phyloP scores from a whole-genome alignment of 768 basidiomycete genomes.

The Rossbeevera mucosa region DNA sequence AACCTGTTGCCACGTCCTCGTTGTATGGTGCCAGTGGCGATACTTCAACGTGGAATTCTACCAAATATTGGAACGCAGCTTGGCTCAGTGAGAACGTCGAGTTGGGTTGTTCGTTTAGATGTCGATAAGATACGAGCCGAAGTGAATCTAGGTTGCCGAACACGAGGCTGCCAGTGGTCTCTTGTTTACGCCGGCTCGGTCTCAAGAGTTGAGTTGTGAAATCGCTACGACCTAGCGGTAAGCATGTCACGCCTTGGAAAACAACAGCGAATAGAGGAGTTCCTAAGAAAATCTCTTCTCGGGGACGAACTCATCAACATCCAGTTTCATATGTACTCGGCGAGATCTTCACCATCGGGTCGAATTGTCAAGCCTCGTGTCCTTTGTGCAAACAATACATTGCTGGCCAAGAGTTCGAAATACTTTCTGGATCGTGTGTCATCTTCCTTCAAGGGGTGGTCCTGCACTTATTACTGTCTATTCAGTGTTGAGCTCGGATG shows the following conservation, averaged over 20 bases:
- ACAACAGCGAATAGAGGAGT: constrained; percentile 15
- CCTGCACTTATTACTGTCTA: neutral
- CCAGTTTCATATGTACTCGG: constrained; percentile 29
- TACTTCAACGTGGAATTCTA: neutral
- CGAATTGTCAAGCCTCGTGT: constrained; percentile 16
- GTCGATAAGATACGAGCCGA: neutral
- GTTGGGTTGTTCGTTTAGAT: neutral
- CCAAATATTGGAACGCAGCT: neutral
- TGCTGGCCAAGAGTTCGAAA: constrained; percentile 24
- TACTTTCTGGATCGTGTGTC: constrained; percentile 28
- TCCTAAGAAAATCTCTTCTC: constrained; percentile 25
- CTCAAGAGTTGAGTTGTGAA: neutral
- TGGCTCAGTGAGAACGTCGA: neutral
- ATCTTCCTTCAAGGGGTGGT: neutral
- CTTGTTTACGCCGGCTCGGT: neutral
- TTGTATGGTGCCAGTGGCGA: neutral
- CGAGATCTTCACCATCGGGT: constrained; percentile 13
- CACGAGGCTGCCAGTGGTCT: neutral
- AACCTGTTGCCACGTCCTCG: neutral
- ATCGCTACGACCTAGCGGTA: neutral
- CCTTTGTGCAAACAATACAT: constrained; percentile 25
- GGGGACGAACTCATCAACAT: constrained; percentile 28
- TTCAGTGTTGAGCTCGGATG: constrained; percentile 16
- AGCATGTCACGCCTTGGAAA: constrained; percentile 13
- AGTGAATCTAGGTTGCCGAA: neutral